Base-by-base conservation (phyloP, 2,329 filamentous ascomycete species). In the Parafenestella ontariensis region DNA sequence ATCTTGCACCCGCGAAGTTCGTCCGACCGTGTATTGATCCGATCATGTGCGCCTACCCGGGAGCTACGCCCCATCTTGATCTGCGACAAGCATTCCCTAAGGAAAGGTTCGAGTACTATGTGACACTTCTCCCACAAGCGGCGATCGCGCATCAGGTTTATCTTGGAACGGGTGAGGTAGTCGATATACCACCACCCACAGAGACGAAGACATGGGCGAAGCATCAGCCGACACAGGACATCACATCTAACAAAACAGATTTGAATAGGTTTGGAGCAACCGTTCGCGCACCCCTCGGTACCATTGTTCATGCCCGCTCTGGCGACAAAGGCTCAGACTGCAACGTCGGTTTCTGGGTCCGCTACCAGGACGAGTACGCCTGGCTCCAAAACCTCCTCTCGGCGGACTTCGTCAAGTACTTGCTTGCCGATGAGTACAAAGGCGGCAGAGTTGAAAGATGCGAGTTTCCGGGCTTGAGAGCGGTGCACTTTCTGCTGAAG, bases 261-360 rank as follows among this genome's bases (percentile, higher is more conserved):
- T 47, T 62, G 0, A 18, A 29, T 1, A 39, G 33, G 0, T 66
- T 67, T 18, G 61, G 62, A 13, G 58, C 63, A 1, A 76, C 72
- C 1, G 66, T 68, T 0, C 54, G 57, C n/a, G 67, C 74, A 15
- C 76, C 73, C 4, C 63, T 82, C 0, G 79, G 79, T 9, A 76
- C 77, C n/a, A 69, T 81, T 15, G 76, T 75, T 1, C 75, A 81
- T 15, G 79, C 74, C 0, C 66, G 81, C 34, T 79, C 79, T 1
- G 74, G 73, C 10, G 73, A 76, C 44, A 76, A 76, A 43, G 73
- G 71, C 13, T 69, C 67, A 13, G 68, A 76, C 39, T 70, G 66
- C 49, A 76, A 76, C 31, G 69, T 74, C 6, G 74, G 74, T 1
- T 74, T 76, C 49, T 76, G 70, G 62, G 71, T 76, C 0, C 64